phyloP scores from a whole-genome alignment of 1,284 basidiomycete genomes.

The Meira miltonrushii region DNA sequence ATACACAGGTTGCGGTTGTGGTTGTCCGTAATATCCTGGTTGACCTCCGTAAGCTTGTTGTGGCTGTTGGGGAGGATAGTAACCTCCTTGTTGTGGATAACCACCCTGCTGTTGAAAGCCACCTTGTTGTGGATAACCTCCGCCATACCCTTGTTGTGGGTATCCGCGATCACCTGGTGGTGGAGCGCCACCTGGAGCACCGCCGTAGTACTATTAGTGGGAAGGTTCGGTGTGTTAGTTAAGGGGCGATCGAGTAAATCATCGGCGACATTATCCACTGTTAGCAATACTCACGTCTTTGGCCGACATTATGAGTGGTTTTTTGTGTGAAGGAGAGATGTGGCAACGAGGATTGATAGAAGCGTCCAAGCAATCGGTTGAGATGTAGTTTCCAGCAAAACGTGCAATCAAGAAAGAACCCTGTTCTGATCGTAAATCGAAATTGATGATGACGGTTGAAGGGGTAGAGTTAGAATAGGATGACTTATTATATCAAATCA shows the following conservation, averaged over 20 bases:
- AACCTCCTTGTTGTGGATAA: conserved; percentile 15
- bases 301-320: not conserved
- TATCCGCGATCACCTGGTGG: conserved; percentile 5
- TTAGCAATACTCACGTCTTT: not conserved
- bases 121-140: conserved; percentile 20
- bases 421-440: no score
- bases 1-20: conserved; percentile 24
- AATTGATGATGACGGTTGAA: no score
- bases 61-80: conserved; percentile 25
- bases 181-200: not conserved
- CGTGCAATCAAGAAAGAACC: no score
- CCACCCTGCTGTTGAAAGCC: not conserved
- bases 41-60: conserved; percentile 27
- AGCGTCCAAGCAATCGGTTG: no score
- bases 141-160: conserved; percentile 12
- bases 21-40: conserved; percentile 20
- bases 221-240: not conserved
- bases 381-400: no score
- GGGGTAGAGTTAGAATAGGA: no score
- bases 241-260: not conserved
- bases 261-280: not conserved
- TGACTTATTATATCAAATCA: no score
- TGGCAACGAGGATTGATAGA: no score
- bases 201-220: not conserved
- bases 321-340: no score